Evolutionary conservation across 257 asterid species (phyloP), one percentile per base, ranked within the genome.

Genomic region (Nicotiana sylvestris): DNA sequence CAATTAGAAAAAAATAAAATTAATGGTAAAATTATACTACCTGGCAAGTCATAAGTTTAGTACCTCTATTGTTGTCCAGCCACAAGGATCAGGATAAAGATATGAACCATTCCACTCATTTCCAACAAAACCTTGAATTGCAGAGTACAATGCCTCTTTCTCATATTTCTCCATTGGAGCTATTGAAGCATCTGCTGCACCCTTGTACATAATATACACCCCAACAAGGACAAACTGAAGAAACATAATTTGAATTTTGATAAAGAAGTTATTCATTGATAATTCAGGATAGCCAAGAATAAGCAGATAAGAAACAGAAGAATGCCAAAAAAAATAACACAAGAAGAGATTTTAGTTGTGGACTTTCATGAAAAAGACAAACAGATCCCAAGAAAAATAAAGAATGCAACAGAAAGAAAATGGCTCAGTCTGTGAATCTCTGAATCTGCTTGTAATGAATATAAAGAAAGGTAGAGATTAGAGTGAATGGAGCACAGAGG

Each of bases 31-130:
- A 67, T 3, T n/a, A 43, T 8, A 43, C 3, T 39, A 17, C 33
- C 18, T 39, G 39, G 57, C 10, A 69, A 69, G 2, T n/a, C 5
- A n/a, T n/a, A 49, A 74, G 6, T 1, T 49, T 74, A 49, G 13
- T 78, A 84, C 89, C 87, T 87, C 85, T 18, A 87, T 87, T 17
- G 89, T 82, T 58, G 89, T 82, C 87, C 87, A 84, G 55, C 89
- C 89, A 82, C 89, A 87, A 84, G 89, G 89, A 60, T 87, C 89
- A 64, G 87, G 89, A 66, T 84, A 87, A 56, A 87, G 89, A 25
- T 79, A 83, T 37, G 86, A 81, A 77, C 87, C 87, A 80, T 87
- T 87, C 89, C 87, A 87, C 30, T 67, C 83, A 62, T 84, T 67
- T 17, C 89, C 87, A 29, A 84, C 86, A 58, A 87, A 87, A 49